Percentiles rank a stretch among this genome's conserved stretches.
Evolutionary conservation across 2,329 filamentous ascomycete genomes (phyloP).

Genomic region (Bipolaris victoriae): DNA sequence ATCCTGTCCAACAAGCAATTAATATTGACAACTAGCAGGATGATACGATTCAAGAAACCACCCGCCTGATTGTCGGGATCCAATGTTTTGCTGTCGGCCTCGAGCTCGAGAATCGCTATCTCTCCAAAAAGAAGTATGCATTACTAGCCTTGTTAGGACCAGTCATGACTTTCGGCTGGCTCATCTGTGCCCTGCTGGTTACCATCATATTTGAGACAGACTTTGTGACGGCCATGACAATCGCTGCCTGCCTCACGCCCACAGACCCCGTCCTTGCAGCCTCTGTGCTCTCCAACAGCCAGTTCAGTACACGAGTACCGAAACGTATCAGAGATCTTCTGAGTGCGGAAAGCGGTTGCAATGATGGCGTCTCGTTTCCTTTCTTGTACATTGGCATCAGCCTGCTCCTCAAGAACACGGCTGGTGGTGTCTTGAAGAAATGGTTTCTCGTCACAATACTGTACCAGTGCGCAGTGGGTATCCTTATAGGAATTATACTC

Average conservation of each 20-base stretch:
- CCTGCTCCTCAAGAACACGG: constrained; percentile 49
- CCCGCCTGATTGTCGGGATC: constrained; percentile 55
- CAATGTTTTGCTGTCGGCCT: constrained; percentile 49
- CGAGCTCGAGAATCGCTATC: constrained; percentile 54
- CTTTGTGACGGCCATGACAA: constrained; percentile 56
- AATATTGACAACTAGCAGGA: constrained; percentile 40
- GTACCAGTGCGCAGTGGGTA: constrained; percentile 61
- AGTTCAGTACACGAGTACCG: constrained; percentile 60
- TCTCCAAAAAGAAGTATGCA: constrained; percentile 59
- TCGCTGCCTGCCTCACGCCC: constrained; percentile 62
- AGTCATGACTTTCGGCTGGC: constrained; percentile 59
- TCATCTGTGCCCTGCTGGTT: constrained; percentile 56
- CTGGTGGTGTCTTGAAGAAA: constrained; percentile 54
- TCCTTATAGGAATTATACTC: constrained; percentile 55
- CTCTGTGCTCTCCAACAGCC: constrained; percentile 60
- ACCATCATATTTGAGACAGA: constrained; percentile 55
- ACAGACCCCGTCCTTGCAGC: constrained; percentile 64
- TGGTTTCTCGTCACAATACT: constrained; percentile 62
- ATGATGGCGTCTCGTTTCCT: constrained; percentile 63
- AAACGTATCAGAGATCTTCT: constrained; percentile 59
- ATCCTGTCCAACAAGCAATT: not conserved
- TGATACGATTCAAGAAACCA: constrained; percentile 49
- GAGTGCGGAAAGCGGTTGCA: constrained; percentile 62
- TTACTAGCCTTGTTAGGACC: constrained; percentile 58
- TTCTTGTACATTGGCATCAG: constrained; percentile 62